These are phyloP conservation scores for Cyclocybe cylindracea DNA, from an alignment of 768 basidiomycete genomes.

Conservation along the genomic window DNA sequence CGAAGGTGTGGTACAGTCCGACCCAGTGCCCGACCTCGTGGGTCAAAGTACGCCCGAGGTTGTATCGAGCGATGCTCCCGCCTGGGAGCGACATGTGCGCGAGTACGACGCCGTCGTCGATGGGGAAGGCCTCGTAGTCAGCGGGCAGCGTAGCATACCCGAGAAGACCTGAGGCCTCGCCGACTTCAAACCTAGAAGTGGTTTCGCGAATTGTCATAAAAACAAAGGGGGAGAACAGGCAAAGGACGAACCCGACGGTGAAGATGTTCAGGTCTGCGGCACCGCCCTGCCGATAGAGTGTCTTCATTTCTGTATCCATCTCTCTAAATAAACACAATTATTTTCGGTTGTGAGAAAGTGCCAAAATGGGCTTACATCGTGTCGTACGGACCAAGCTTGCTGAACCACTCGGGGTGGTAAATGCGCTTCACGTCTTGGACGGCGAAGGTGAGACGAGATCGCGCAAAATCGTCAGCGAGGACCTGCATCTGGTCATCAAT, in stretches of 20 bases:
- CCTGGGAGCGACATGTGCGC: conserved; percentile 31
- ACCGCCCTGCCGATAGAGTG: conserved; percentile 12
- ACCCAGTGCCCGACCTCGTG: conserved; percentile 42
- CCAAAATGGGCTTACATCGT: conserved; percentile 6
- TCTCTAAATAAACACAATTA: background rate
- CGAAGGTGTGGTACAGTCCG: conserved; percentile 43
- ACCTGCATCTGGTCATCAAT: conserved; percentile 36
- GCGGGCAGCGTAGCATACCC: conserved; percentile 39
- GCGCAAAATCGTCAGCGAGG: conserved; percentile 39
- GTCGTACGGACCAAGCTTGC: conserved; percentile 5
- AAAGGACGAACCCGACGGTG: conserved; percentile 15
- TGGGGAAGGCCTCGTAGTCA: conserved; percentile 22
- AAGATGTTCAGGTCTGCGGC: conserved; percentile 18
- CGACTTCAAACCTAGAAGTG: conserved; percentile 19
- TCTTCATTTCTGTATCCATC: conserved; percentile 17
- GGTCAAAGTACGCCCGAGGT: conserved; percentile 33
- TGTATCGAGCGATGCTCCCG: conserved; percentile 28
- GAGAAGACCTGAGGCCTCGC: conserved; percentile 22
- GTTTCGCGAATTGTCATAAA: no score
- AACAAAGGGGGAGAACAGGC: no score
- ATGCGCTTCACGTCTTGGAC: conserved; percentile 33
- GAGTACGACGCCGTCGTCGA: conserved; percentile 38
- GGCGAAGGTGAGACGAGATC: conserved; percentile 33
- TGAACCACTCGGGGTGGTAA: conserved; percentile 40
- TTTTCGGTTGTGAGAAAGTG: background rate